Base-by-base conservation (phyloP, 169 alveolate genomes). In the Cryptosporidium sp. region DNA sequence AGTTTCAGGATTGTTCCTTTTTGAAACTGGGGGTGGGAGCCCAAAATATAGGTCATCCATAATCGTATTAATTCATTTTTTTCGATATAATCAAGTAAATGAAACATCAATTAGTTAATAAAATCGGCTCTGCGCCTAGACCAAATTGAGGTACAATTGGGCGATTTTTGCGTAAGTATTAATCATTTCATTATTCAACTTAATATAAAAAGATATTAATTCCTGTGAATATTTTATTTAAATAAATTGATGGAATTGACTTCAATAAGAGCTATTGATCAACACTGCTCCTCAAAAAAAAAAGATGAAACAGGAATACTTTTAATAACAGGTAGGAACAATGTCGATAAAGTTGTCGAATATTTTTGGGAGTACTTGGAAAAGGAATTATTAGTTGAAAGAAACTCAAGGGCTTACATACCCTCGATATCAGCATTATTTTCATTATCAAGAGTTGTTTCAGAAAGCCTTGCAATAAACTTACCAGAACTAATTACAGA, bases 41-140 rank as follows among this genome's bases (percentile, higher is more conserved):
- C 75, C 89, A 41, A 59, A 69, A 80, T 80, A 80, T 6, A 80
- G 75, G 35, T 65, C 67, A 31, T 35, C 12, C 89, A 80, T 80
- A 29, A 26, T 73, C 14, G 23, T 12, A 10, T 33, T 14, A 2
- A 55, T 55, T 55, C 67, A 55, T 55, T 26, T 55, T n/a, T 16
- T 23, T 16, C 21, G 21, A 23, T 55, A 8, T 55, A n/a, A 10
- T 55, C 7, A 55, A 18, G 16, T 26, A 12, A 55, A n/a, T 55
- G 67, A 55, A 26, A n/a, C n/a, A 18, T 45, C 16, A 9, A 23
- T 21, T 55, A 55, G 26, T 55, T 7, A 29, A 7, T 39, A 12
- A 45, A 48, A 48, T 48, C 21, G 29, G 10, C 12, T 70, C 26
- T 70, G 84, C 84, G 84, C 84, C 69, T 51, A 29, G 58, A 10